Evolutionary conservation across 345 rosid genomes (phyloP).

Genomic region (Cardiospermum halicacabum): DNA sequence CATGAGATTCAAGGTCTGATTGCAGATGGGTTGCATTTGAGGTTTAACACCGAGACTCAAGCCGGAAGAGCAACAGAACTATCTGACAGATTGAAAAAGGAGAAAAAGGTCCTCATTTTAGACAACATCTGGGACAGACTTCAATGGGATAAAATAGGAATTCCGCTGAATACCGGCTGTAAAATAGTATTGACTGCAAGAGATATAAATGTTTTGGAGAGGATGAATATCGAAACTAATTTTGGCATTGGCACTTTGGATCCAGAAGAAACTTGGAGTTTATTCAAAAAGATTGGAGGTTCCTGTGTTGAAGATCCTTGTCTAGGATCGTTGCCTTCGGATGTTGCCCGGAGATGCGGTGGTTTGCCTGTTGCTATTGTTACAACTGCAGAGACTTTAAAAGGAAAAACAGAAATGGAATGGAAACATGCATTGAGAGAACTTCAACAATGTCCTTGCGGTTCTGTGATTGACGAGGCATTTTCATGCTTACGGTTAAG

Average conservation of each 20-base stretch:
- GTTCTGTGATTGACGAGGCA: not conserved
- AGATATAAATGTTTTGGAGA: not conserved
- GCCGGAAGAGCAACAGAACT: conserved; percentile 1
- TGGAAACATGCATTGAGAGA: not conserved
- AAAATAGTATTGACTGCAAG: conserved; percentile 32
- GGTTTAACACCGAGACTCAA: not conserved
- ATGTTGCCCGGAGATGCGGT: conserved; percentile 9
- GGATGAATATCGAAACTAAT: conserved; percentile 15
- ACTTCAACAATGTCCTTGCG: no score
- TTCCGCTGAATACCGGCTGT: conserved; percentile 29
- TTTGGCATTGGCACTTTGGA: conserved; percentile 5
- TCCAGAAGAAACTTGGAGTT: conserved; percentile 20
- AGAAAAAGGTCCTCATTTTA: conserved; percentile 21
- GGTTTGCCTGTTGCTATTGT: not conserved
- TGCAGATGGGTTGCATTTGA: conserved; percentile 13
- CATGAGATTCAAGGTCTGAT: conserved; percentile 18
- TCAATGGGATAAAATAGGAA: conserved; percentile 24
- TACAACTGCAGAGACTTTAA: not conserved
- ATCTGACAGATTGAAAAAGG: conserved; percentile 5
- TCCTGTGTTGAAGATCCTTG: not conserved
- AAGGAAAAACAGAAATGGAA: not conserved
- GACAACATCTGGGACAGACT: conserved; percentile 29
- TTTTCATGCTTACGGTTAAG: conserved; percentile 16
- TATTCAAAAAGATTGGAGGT: conserved; percentile 21
- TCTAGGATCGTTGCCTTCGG: conserved; percentile 10